These are phyloP conservation scores for Aspergillus sergii DNA, from an alignment of 2,329 filamentous ascomycete genomes.

Conservation along the genomic window DNA sequence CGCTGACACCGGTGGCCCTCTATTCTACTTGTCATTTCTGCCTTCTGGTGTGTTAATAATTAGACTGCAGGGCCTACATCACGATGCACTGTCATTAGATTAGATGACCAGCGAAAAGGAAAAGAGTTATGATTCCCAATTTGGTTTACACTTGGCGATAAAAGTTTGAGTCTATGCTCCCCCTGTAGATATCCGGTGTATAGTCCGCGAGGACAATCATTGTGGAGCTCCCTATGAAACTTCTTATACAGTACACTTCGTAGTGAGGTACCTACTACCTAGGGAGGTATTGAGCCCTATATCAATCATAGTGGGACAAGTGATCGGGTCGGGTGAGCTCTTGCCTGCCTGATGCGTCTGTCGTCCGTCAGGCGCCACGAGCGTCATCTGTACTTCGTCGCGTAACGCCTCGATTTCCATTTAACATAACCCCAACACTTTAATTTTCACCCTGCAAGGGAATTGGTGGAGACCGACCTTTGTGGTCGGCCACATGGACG, in stretches of 20 bases:
- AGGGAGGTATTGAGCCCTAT: not conserved
- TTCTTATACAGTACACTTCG: not conserved
- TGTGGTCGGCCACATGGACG: conserved; percentile 4
- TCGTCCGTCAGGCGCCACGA: conserved; percentile 4
- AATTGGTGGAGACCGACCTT: not conserved
- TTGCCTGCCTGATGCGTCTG: not conserved
- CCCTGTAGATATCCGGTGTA: not conserved
- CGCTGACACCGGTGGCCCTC: not conserved
- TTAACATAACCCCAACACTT: not conserved
- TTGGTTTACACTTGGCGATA: not conserved
- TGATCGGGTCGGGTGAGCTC: conserved; percentile 23
- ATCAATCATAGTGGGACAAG: not conserved
- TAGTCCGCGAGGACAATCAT: not conserved
- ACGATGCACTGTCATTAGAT: not conserved
- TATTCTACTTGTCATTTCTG: not conserved
- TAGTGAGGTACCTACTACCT: not conserved
- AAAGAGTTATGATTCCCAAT: not conserved
- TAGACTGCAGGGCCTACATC: not conserved
- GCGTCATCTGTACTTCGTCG: not conserved
- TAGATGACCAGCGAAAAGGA: not conserved
- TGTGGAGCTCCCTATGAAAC: not conserved
- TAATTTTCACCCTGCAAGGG: not conserved
- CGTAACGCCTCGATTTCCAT: not conserved
- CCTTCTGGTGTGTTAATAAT: not conserved
- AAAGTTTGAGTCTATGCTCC: not conserved